Base-by-base conservation (phyloP, 805 yeast species). In the Komagataella pastoris region DNA sequence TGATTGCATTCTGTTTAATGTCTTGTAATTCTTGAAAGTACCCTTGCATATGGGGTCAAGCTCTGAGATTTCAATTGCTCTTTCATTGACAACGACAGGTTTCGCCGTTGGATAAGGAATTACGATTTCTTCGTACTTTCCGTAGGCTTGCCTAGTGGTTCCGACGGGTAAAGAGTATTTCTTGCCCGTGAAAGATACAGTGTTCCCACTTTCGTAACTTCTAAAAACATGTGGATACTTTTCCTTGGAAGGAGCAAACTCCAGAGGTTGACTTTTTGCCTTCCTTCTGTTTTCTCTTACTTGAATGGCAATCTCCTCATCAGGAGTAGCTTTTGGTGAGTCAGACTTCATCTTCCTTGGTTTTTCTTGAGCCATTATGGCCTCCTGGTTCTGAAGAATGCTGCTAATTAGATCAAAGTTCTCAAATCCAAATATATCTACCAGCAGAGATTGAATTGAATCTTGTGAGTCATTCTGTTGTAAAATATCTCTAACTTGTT, bases 191-290 rank as follows among this genome's bases (percentile, higher is more conserved):
- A 88, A 77, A 0, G 90, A 81, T n/a, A 88, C 63, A 36, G 82
- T 80, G 47, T 79, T 80, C 6, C 85, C 82, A 0, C 83, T 80
- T 47, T 80, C 88, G 50, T 76, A 79, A 18, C 17, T 46, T 55
- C 85, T 79, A 65, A 75, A 93, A 1, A 93, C 97, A 66, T 95
- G 96, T 0, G 97, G 97, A 59, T 88, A 91, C 51, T 75, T 69
- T 17, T 75, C 75, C 44, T 69, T 71, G 3, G 70, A 62, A 12
- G 65, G 59, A 43, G 72, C 76, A 1, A 80, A 77, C 12, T 71
- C 71, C 17, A 83, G 60, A 19, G 69, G 68, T 49, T 71, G 72
- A 57, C 76, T 77, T 57, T 73, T 76, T 0, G 81, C 75, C 19
- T 62, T 65, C 51, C 70, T 66, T 2, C 74, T 73, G 58, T 80